A percentile compares a stretch with the other conserved stretches of the same genome.
Conservation (phyloP, 306 rosid species). For the Mimosa bimucronata region DNA sequence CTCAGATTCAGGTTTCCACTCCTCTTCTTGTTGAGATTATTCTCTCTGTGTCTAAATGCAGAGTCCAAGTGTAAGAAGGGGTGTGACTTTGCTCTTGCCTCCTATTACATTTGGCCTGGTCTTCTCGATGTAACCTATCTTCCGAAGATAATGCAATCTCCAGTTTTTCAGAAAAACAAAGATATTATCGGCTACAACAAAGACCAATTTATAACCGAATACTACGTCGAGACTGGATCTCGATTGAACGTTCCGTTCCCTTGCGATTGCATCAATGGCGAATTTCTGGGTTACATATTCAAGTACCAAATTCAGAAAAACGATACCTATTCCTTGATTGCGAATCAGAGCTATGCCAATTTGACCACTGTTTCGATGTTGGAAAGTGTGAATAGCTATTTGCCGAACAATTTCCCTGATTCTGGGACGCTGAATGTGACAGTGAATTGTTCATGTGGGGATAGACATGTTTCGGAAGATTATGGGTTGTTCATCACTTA, state of each 20-base stretch:
- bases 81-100: conserved; percentile 66
- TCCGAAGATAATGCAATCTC: conserved; percentile 34
- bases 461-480: conserved; percentile 48
- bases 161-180: not conserved
- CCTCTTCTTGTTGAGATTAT: conserved; percentile 16
- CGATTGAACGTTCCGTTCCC: too few species aligned
- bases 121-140: conserved; percentile 26
- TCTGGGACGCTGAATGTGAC: too few species aligned
- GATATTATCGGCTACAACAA: conserved; percentile 49
- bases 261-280: too few species aligned
- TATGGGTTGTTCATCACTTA: conserved; percentile 79
- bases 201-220: conserved; percentile 33
- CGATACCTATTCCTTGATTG: too few species aligned
- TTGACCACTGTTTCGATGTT: conserved; percentile 57
- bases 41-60: conserved; percentile 28
- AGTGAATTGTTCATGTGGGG: too few species aligned
- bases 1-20: conserved; percentile 12
- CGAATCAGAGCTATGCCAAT: conserved; percentile 38
- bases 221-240: not conserved
- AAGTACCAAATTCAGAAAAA: too few species aligned
- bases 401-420: conserved; percentile 37
- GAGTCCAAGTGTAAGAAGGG: conserved; percentile 51
- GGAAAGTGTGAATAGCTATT: conserved; percentile 42
- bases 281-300: too few species aligned
- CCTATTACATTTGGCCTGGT: conserved; percentile 42